Percentiles rank a stretch among this genome's conserved stretches.
Conservation (phyloP, 1,284 basidiomycete genomes). For the Spongiforma sp. region DNA sequence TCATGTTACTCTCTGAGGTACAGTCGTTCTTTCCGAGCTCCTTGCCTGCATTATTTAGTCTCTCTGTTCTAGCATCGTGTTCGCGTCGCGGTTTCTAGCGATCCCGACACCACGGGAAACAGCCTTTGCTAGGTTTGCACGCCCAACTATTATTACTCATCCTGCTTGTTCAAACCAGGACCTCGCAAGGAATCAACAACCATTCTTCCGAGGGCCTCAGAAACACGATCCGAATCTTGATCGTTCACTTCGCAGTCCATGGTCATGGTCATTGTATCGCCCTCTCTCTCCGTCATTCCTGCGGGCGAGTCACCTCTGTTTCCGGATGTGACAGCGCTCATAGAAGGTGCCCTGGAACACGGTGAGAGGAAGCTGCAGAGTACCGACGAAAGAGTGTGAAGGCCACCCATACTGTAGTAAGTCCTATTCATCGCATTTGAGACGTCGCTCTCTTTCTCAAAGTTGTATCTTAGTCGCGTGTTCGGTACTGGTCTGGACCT, state of each 20-base stretch:
- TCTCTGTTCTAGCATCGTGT: too few species aligned
- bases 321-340: conserved; percentile 26
- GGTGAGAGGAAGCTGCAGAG: conserved; percentile 16
- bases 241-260: background rate
- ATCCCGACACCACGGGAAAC: too few species aligned
- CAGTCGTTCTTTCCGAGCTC: too few species aligned
- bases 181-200: conserved; percentile 22
- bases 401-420: background rate
- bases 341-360: conserved; percentile 25
- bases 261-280: background rate
- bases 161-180: background rate
- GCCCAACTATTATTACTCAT: too few species aligned
- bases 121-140: too few species aligned
- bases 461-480: background rate
- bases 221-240: conserved; percentile 17
- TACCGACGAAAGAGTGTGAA: conserved; percentile 12
- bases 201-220: conserved; percentile 32
- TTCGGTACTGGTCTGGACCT: background rate
- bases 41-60: too few species aligned
- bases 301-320: conserved; percentile 4
- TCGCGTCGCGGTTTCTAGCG: too few species aligned
- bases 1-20: too few species aligned
- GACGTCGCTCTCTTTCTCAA: conserved; percentile 11
- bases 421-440: background rate
- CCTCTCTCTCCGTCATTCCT: background rate